Evolutionary conservation across 2,329 filamentous ascomycete species (phyloP), one percentile per base, ranked within the genome.

Genomic region (Cercospora canescens): DNA sequence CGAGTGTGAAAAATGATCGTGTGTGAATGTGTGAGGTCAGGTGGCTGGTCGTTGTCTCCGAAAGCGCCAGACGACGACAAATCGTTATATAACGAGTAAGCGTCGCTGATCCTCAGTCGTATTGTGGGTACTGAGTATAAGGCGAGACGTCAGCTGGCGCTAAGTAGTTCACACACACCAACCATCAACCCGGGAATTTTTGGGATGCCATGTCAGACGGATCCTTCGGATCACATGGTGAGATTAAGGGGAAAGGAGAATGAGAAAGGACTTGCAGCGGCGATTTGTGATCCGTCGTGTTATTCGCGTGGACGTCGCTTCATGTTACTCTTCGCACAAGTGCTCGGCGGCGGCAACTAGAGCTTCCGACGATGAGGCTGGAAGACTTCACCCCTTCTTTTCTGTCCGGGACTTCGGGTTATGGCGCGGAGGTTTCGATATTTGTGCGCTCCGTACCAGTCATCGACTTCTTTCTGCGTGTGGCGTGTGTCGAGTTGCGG

Each of bases 191-290:
- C 28, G 52, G 32, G 52, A 50, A 50, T n/a, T 21, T 21, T 24
- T 16, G 28, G 50, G 24, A 54, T 56, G 52, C 52, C 52, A 56
- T 56, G 52, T 56, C 52, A 32, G 28, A 56, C 52, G 52, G 52
- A 56, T 28, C 9, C 16, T 21, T 56, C 52, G 52, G 52, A 34
- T 56, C n/a, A 12, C 16, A 21, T 11, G 28, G 52, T 56, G 52
- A 56, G 52, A 56, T 56, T 56, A 56, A 56, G 28, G 52, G 52
- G 52, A 56, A 35, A 32, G 52, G 52, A 32, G 52, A 34, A 18
- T 28, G 30, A 55, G 52, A 55, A 32, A 32, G 28, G 50, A 32
- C 50, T 16, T 16, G 24, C 50, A 32, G 52, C 52, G 52, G 52
- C 52, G 52, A 34, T 34, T 56, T 56, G 52, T 32, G 28, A 54